Percentiles rank a stretch among this genome's conserved stretches.
Conservation (phyloP, 1,284 basidiomycete species). For the Cryptococcus neoformans region DNA sequence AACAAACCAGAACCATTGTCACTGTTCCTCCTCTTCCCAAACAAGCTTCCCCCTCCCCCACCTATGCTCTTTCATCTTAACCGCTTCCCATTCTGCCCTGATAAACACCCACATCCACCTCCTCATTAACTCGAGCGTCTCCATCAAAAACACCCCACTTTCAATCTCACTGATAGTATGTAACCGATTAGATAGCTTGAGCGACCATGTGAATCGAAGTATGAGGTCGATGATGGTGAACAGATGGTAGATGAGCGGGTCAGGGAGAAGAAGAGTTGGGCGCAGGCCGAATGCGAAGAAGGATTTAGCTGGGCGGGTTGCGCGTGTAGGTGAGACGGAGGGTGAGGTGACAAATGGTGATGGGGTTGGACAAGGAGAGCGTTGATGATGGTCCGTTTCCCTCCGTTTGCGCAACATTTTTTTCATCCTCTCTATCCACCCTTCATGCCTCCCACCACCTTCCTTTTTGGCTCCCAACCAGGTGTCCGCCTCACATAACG, state of each 20-base stretch:
- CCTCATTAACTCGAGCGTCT: constrained; percentile 82
- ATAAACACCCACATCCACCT: constrained; percentile 97
- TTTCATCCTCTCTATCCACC: constrained; percentile 5
- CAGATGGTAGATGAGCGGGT: constrained; percentile 76
- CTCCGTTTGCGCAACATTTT: constrained; percentile 4
- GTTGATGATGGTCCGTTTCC: constrained; percentile 23
- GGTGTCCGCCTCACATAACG: constrained; percentile 59
- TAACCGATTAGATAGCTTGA: constrained; percentile 85
- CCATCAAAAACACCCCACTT: constrained; percentile 81
- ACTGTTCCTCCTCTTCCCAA: constrained; percentile 9
- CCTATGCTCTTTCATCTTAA: constrained; percentile 54
- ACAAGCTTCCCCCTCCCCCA: constrained; percentile 14
- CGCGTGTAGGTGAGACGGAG: constrained; percentile 4
- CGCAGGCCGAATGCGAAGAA: constrained; percentile 68
- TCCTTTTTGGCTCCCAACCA: constrained; percentile 31
- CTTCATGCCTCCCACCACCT: constrained; percentile 3
- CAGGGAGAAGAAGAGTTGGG: constrained; percentile 65
- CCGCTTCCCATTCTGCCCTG: constrained; percentile 91
- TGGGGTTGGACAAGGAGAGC: constrained; percentile 43
- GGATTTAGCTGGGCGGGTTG: constrained; percentile 18
- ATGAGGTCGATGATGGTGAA: constrained; percentile 80
- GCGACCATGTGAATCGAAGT: constrained; percentile 90
- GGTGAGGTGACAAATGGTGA: constrained; percentile 10
- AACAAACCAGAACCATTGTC: too few species aligned
- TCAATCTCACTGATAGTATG: constrained; percentile 80